These are phyloP conservation scores for Populus alba DNA, from an alignment of 345 rosid genomes.

Conservation along the genomic window DNA sequence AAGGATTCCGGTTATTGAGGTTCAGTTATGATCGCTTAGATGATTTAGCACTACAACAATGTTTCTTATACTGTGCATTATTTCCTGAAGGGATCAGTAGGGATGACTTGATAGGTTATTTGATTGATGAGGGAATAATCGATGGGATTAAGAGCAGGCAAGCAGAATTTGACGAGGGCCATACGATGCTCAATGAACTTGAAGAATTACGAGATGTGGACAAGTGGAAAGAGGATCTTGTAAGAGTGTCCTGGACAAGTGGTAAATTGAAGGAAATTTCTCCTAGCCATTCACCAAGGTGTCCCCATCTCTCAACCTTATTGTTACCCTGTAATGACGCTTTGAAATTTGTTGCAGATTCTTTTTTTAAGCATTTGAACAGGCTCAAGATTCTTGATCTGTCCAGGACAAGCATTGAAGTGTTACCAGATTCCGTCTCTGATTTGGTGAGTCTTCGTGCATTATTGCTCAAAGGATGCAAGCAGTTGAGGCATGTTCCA, in stretches of 20 bases:
- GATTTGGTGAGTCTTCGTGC: constrained; percentile 17
- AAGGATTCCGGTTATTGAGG: background rate
- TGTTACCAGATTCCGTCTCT: constrained; percentile 16
- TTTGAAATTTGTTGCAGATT: background rate
- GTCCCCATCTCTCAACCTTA: constrained; percentile 3
- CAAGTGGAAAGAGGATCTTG: constrained; percentile 11
- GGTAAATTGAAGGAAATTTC: constrained; percentile 7
- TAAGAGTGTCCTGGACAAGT: constrained; percentile 10
- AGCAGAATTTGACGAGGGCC: constrained; percentile 9
- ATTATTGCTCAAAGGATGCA: constrained; percentile 5
- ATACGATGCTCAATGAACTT: constrained; percentile 17
- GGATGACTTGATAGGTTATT: constrained; percentile 14
- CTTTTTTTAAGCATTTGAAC: background rate
- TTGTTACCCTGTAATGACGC: background rate
- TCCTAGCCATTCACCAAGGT: background rate
- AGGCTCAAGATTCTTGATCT: constrained; percentile 1
- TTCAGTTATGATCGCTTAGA: constrained; percentile 16
- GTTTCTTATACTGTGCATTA: constrained; percentile 24
- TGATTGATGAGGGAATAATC: constrained; percentile 23
- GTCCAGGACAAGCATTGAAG: background rate
- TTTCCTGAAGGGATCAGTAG: constrained; percentile 4
- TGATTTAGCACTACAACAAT: background rate
- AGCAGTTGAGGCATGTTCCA: background rate
- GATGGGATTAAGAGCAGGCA: background rate
- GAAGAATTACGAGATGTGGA: background rate